Conservation (phyloP, 176 grass and related monocot species). For the Zizania latifolia region DNA sequence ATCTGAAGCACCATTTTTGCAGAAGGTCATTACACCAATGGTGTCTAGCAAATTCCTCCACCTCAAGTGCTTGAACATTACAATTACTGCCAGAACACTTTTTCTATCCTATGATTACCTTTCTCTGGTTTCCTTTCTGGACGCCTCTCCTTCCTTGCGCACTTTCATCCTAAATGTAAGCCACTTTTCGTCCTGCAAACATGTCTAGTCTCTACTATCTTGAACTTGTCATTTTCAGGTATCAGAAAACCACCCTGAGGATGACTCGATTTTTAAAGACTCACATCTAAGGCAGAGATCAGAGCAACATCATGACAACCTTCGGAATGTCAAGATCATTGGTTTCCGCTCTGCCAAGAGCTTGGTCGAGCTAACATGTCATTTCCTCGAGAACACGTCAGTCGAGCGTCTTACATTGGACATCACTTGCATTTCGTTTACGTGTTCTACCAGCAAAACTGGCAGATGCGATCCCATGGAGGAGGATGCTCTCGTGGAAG, state of each 20-base stretch:
- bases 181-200: neutral
- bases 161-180: neutral
- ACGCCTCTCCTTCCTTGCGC: conserved; percentile 2
- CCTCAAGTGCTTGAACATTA: neutral
- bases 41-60: neutral
- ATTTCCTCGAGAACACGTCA: neutral
- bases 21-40: neutral
- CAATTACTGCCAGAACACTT: fast-evolving
- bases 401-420: neutral
- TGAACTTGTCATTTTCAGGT: neutral
- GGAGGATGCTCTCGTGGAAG: neutral
- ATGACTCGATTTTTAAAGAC: neutral
- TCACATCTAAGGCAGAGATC: neutral
- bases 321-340: neutral
- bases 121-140: conserved; percentile 1
- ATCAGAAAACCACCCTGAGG: neutral
- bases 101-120: neutral
- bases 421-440: neutral
- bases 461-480: neutral
- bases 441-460: neutral
- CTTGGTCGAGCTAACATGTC: neutral
- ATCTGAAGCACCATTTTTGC: neutral
- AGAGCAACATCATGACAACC: neutral
- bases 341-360: neutral
- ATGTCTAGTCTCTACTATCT: neutral